Conservation (phyloP, 345 rosid species). For the Arabis alpina region DNA sequence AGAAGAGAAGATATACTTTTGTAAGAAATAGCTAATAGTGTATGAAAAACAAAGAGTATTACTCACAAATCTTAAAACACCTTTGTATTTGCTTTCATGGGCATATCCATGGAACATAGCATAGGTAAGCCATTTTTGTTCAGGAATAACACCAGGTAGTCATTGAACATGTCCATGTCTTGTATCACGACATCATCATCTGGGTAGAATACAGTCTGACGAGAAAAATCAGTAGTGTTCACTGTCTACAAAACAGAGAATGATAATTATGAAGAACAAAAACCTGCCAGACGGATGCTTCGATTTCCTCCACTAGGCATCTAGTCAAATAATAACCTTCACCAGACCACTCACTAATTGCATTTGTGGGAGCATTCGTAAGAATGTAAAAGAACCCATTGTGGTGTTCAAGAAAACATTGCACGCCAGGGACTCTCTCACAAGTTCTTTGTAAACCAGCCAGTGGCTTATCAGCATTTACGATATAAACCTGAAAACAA, state of each 20-base stretch:
- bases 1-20: not conserved
- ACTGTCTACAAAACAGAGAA: conserved; percentile 6
- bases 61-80: conserved; percentile 41
- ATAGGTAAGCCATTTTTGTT: conserved; percentile 59
- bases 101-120: conserved; percentile 76
- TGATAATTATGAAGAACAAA: conserved; percentile 4
- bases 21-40: conserved; percentile 11
- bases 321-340: conserved; percentile 67
- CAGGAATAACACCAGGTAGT: conserved; percentile 71
- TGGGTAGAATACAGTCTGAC: conserved; percentile 67
- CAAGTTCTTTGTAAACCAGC: conserved; percentile 58
- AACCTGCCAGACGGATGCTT: conserved; percentile 67
- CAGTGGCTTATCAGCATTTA: conserved; percentile 61
- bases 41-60: not conserved
- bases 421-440: conserved; percentile 66
- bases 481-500: conserved; percentile 65
- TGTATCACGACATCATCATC: conserved; percentile 63
- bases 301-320: conserved; percentile 56
- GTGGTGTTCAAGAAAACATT: conserved; percentile 83
- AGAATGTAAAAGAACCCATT: conserved; percentile 69
- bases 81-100: conserved; percentile 52
- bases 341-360: conserved; percentile 41
- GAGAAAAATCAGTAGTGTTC: conserved; percentile 19
- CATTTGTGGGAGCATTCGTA: conserved; percentile 66
- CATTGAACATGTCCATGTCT: conserved; percentile 84